Evolutionary conservation across 208 protist genomes (phyloP), one percentile per base, ranked within the genome.

Genomic region (Wallacemonas rigidus): DNA sequence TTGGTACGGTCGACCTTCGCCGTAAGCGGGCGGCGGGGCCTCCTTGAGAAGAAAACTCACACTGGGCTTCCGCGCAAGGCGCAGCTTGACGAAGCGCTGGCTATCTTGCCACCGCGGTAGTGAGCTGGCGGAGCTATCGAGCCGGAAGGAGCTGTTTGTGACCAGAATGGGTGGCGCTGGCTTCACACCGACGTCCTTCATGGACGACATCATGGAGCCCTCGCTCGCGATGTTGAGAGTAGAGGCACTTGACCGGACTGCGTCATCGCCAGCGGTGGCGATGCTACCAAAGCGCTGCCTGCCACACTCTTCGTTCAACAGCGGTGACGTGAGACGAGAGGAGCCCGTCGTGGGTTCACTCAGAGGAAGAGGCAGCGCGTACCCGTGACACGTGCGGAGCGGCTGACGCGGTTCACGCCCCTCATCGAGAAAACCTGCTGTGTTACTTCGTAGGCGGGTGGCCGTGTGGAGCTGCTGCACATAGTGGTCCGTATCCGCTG

Each of bases 91-190:
- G 60, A 53, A 51, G 3, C 60, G 41, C 12, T 50, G 44, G 8
- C 11, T 1, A 12, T 65, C 60, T 3, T 17, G 15, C 40, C 36
- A 65, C 60, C 50, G 60, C 41, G 60, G 60, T 3, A 65, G 60
- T 39, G 60, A 65, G 60, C 60, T 65, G 0, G 43, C 17, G 12
- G 60, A 65, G 41, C 60, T 50, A 38, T 50, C 43, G 5, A 65
- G 60, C 2, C 43, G 60, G 60, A 65, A 65, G 41, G 60, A 65
- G 43, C 60, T 65, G 41, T 65, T 48, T n/a, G n/a, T 65, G 60
- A 65, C 60, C n/a, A 65, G 1, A 50, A 65, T 65, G 9, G 60
- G 60, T 0, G 60, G 60, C 12, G 60, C 41, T 5, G 60, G 60
- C 40, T 65, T 65, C 41, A 65, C 40, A 17, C 60, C 60, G 41